Conservation (phyloP, 2,329 filamentous ascomycete species). For the Cadophora malorum region DNA sequence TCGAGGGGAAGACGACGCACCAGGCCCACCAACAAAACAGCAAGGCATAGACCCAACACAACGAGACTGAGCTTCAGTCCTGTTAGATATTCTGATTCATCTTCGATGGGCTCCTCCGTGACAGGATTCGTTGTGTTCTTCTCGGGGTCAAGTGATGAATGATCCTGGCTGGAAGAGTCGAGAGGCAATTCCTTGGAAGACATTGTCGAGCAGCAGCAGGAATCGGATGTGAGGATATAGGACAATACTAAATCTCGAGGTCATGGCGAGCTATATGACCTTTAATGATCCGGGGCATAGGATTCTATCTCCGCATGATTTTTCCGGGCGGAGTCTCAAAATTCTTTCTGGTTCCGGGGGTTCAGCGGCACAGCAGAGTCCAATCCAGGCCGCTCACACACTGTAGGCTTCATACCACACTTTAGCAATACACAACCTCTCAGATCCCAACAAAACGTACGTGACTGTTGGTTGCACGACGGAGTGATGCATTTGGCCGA, state of each 20-base stretch:
- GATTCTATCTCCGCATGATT: neutral
- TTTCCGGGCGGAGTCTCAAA: neutral
- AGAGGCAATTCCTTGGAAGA: conserved; percentile 4
- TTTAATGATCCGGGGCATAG: neutral
- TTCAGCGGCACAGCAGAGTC: neutral
- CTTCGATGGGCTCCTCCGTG: conserved; percentile 34
- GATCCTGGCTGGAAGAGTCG: conserved; percentile 18
- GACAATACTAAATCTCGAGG: neutral
- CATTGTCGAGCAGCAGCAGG: conserved; percentile 2
- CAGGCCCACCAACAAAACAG: conserved; percentile 31
- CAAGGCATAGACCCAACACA: conserved; percentile 30
- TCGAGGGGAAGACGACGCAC: neutral
- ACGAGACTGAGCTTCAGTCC: conserved; percentile 28
- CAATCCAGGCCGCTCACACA: neutral
- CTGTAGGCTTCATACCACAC: neutral
- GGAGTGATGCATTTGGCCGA: neutral
- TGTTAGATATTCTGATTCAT: conserved; percentile 27
- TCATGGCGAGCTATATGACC: neutral
- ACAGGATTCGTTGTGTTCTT: conserved; percentile 49
- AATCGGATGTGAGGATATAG: neutral
- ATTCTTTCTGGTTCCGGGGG: neutral
- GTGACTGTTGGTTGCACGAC: neutral
- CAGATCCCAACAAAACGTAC: neutral
- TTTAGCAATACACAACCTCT: neutral
- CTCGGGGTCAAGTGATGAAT: conserved; percentile 23